Evolutionary conservation across 805 yeast species (phyloP).

Genomic region (Brettanomyces nanus): DNA sequence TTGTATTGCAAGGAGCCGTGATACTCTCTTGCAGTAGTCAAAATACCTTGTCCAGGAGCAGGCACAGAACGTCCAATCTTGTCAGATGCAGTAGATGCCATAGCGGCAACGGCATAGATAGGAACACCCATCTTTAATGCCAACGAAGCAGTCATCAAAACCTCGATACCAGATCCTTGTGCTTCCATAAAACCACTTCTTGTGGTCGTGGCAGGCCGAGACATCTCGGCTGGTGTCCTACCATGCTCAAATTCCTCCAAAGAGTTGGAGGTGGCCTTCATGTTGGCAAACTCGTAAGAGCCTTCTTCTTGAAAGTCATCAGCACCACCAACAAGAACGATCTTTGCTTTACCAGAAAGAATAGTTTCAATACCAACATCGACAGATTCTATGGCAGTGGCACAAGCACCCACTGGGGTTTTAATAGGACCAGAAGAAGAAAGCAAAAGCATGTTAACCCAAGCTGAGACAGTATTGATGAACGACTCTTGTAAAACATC

Average conservation of each 20-base stretch:
- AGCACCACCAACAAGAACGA: conserved; percentile 96
- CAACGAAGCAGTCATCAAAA: conserved; percentile 88
- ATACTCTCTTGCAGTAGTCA: conserved; percentile 95
- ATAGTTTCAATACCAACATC: conserved; percentile 95
- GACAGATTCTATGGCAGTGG: conserved; percentile 96
- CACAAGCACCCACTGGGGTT: conserved; percentile 99
- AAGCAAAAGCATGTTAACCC: conserved; percentile 97
- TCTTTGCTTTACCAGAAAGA: conserved; percentile 87
- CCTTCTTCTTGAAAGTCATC: conserved; percentile 99
- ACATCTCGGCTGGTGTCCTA: conserved; percentile 97
- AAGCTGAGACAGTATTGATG: conserved; percentile 98
- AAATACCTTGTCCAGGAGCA: conserved; percentile 99
- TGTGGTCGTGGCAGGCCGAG: conserved; percentile 94
- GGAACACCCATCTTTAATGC: conserved; percentile 99
- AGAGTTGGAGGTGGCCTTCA: conserved; percentile 96
- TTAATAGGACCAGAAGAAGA: conserved; percentile 98
- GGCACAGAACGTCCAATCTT: conserved; percentile 99
- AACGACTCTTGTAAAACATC: conserved; percentile 97
- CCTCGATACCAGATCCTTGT: conserved; percentile 98
- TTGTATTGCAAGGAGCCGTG: conserved; percentile 73
- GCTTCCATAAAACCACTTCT: conserved; percentile 99
- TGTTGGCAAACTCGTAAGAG: conserved; percentile 93
- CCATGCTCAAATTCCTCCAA: conserved; percentile 86
- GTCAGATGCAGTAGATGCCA: conserved; percentile 95
- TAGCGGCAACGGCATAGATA: conserved; percentile 87